phyloP scores from a whole-genome alignment of 768 basidiomycete genomes.

The Suillus subluteus region DNA sequence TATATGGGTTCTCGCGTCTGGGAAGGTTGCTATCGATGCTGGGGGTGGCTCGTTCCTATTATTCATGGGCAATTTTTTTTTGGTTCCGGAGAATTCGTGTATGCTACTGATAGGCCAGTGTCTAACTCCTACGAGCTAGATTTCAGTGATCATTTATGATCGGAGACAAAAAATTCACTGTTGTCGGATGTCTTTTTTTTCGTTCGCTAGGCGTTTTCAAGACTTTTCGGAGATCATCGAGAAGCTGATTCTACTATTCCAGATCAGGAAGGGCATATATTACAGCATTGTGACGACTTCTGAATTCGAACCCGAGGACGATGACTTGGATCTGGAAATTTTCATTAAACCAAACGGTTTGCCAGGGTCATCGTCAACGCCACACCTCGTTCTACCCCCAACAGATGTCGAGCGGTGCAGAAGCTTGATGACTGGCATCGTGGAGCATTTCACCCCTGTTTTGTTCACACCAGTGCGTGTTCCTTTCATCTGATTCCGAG shows the following conservation, averaged over 20 bases:
- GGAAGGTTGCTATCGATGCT: neutral
- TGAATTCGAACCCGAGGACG: slow-evolving; percentile 52
- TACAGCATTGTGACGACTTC: slow-evolving; percentile 65
- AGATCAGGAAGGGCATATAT: slow-evolving; percentile 66
- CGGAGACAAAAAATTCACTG: neutral
- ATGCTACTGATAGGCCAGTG: neutral
- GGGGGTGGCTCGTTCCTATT: neutral
- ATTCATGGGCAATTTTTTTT: no score
- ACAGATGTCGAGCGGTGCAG: slow-evolving; percentile 45
- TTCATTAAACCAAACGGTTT: neutral
- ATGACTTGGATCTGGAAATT: slow-evolving; percentile 17
- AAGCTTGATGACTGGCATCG: slow-evolving; percentile 54
- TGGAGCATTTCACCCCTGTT: slow-evolving; percentile 71
- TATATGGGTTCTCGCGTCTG: neutral
- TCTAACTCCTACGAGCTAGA: neutral
- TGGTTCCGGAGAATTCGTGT: neutral
- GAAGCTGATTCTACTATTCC: slow-evolving; percentile 12
- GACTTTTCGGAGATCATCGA: neutral
- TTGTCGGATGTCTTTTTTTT: neutral
- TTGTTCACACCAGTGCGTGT: slow-evolving; percentile 63
- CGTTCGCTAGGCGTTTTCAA: neutral
- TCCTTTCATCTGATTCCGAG: neutral
- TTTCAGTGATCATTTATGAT: neutral
- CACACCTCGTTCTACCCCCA: slow-evolving; percentile 31
- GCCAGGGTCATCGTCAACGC: slow-evolving; percentile 18